Evolutionary conservation across 1,284 basidiomycete species (phyloP).

Genomic region (Sporisorium reilianum): DNA sequence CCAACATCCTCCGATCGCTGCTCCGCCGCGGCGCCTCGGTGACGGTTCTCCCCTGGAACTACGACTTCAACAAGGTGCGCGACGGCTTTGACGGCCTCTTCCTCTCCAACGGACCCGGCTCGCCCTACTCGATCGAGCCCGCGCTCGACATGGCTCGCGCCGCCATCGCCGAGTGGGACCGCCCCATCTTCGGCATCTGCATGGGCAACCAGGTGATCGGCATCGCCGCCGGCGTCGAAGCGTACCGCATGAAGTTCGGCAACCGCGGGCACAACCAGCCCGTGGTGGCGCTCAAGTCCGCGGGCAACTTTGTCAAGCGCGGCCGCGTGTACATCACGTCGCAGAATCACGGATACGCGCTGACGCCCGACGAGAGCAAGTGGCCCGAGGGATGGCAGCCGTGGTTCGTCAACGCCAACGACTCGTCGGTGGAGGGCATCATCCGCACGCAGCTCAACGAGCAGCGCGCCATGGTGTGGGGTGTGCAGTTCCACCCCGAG

Average conservation of each 20-base stretch:
- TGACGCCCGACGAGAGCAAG: conserved; percentile 61
- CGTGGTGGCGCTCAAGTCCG: conserved; percentile 88
- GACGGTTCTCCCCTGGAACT: conserved; percentile 97
- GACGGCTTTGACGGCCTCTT: conserved; percentile 95
- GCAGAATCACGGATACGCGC: conserved; percentile 72
- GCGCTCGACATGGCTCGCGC: conserved; percentile 84
- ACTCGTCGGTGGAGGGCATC: conserved; percentile 67
- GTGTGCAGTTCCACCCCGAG: conserved; percentile 68
- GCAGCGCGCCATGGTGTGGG: conserved; percentile 61
- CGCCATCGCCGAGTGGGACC: conserved; percentile 83
- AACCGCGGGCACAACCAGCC: conserved; percentile 99
- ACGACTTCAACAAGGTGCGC: conserved; percentile 88
- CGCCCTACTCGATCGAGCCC: conserved; percentile 88
- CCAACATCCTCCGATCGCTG: conserved; percentile 93
- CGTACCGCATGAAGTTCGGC: conserved; percentile 96
- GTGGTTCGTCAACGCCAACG: conserved; percentile 68
- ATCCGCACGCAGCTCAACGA: conserved; percentile 52
- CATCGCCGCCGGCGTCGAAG: conserved; percentile 94
- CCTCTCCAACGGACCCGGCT: conserved; percentile 95
- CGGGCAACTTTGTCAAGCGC: conserved; percentile 86
- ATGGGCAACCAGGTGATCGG: conserved; percentile 89
- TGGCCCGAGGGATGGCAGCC: conserved; percentile 67
- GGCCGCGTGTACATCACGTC: conserved; percentile 96
- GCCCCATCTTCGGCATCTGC: conserved; percentile 96
- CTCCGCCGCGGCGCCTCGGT: conserved; percentile 89